Percentiles rank a stretch among this genome's conserved stretches.
Conservation (phyloP, 2,329 filamentous ascomycete genomes). For the Chaetomiaceae sp. region DNA sequence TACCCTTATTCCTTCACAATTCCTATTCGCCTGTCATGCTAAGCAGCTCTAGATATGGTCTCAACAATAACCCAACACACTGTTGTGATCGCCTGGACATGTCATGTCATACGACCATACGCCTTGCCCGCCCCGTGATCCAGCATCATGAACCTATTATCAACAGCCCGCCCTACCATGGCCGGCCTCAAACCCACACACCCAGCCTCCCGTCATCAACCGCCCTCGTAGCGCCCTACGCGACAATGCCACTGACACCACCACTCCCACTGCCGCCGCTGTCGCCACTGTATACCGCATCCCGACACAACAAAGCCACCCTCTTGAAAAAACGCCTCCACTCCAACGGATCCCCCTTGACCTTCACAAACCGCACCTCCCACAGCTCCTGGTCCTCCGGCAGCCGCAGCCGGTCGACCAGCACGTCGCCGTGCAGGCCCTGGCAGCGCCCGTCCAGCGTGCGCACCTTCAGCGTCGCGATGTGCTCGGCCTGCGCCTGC, state of each 20-base stretch:
- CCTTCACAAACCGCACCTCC: constrained; percentile 87
- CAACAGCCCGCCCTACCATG: too few relatives aligned
- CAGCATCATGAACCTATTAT: constrained; percentile 3
- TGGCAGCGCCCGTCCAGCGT: constrained; percentile 68
- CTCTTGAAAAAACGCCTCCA: constrained; percentile 98
- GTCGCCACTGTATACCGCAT: constrained; percentile 56
- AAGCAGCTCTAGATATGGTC: constrained; percentile 5
- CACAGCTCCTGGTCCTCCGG: constrained; percentile 57
- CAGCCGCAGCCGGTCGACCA: constrained; percentile 60
- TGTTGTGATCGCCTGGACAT: too few relatives aligned
- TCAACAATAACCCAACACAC: constrained; percentile 10
- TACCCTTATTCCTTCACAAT: not conserved
- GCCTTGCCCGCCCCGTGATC: not conserved
- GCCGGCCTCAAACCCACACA: not conserved
- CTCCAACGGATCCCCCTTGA: constrained; percentile 91
- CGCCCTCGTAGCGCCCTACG: not conserved
- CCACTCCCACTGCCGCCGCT: not conserved
- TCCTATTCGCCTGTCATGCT: not conserved
- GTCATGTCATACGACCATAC: constrained; percentile 4
- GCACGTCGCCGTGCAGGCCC: constrained; percentile 66
- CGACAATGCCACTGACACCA: not conserved
- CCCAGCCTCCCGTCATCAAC: not conserved
- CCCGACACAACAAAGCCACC: constrained; percentile 79
- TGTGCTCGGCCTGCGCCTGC: constrained; percentile 44
- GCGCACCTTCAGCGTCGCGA: constrained; percentile 64